Base-by-base conservation (phyloP, 495 filamentous ascomycete genomes). In the Neohortaea acidophila region DNA sequence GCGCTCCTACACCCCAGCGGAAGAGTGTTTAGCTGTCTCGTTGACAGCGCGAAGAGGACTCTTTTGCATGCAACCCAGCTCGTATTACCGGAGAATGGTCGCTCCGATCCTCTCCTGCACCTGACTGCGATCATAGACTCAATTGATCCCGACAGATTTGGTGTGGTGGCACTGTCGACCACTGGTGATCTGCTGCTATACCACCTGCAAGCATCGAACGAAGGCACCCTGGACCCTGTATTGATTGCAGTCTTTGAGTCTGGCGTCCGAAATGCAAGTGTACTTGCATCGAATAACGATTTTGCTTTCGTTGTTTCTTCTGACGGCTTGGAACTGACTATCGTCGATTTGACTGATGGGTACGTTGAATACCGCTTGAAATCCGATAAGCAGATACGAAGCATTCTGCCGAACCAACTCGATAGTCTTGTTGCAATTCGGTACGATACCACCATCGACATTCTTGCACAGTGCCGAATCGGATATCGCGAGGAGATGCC, bases 301-400 rank as follows among this genome's bases (percentile, higher is more conserved):
- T 26, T 50, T 15, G 42, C 38, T 18, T 41, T 25, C 21, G 9
- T 38, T 18, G 36, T 35, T 2, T 50, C 47, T 10, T 21, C 21
- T 5, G 31, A 41, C 25, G 22, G 42, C 1, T 33, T 29, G 7
- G 34, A 43, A 21, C 29, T 50, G 7, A 22, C 25, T 4, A 17
- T 50, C 10, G 21, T 45, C 22, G 41, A 45, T 17, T 22, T 45
- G 9, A 19, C 14, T 6, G 42, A 45, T 22, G 47, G 47, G 21
- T 50, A 45, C 25, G 32, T 50, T 8, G 47, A 50, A 23, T 30
- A 37, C 18, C 35, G 21, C 3, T 7, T 3, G 11, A 6, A 19
- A 25, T 24, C 35, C 3, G 14, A 17, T 13, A 15, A 19, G 12
- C 35, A 37, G 9, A 37, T 37, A 9, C 35, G 23, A 3, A 24